Evolutionary conservation across 176 grass and related monocot genomes (phyloP).

Genomic region (Typha latifolia): DNA sequence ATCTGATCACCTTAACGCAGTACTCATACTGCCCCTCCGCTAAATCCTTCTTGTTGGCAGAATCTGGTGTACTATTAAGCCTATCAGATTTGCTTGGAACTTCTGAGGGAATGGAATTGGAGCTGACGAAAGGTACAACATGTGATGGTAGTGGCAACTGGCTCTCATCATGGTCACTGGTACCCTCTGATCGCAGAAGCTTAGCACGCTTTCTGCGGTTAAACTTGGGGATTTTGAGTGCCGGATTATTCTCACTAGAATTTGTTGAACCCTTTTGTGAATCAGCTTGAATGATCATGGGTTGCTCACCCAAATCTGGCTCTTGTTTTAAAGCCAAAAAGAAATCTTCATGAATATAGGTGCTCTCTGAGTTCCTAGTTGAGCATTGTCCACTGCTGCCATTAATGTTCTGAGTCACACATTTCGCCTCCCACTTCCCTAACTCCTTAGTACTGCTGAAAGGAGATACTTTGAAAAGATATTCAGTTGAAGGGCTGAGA

Average conservation of each 20-base stretch:
- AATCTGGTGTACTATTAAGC: constrained; percentile 44
- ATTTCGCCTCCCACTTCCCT: constrained; percentile 45
- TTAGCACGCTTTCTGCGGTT: constrained; percentile 41
- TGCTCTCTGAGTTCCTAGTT: constrained; percentile 46
- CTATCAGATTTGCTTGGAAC: constrained; percentile 38
- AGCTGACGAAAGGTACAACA: constrained; percentile 42
- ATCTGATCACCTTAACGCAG: constrained; percentile 84
- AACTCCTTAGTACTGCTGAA: constrained; percentile 48
- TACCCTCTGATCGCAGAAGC: constrained; percentile 32
- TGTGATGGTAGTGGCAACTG: constrained; percentile 39
- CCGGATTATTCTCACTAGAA: constrained; percentile 50
- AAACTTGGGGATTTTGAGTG: constrained; percentile 4
- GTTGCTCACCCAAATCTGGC: constrained; percentile 28
- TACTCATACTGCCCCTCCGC: constrained; percentile 70
- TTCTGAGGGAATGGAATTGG: constrained; percentile 38
- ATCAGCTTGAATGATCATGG: constrained; percentile 39
- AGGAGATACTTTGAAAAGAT: constrained; percentile 54
- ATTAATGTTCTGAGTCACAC: constrained; percentile 47
- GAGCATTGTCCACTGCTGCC: constrained; percentile 39
- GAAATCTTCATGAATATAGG: constrained; percentile 30
- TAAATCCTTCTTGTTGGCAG: constrained; percentile 36
- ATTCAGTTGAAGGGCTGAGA: constrained; percentile 62
- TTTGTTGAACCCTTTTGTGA: constrained; percentile 77
- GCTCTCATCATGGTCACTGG: constrained; percentile 43
- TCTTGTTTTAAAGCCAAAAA: constrained; percentile 29